Evolutionary conservation across 177 flowering plant genomes (phyloP).

Genomic region (Vitis hybrid): DNA sequence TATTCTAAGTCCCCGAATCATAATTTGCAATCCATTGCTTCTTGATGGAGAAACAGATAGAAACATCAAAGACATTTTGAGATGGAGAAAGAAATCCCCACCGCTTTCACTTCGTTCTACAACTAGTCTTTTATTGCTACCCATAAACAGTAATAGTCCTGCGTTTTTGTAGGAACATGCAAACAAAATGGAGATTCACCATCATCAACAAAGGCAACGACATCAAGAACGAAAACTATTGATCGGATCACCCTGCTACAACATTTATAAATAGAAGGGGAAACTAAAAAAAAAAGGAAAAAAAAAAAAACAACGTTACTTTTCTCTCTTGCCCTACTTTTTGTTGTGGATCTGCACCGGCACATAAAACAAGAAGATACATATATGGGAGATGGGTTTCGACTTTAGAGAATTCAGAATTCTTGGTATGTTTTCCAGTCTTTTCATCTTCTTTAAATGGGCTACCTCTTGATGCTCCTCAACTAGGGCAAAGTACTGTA

Average conservation of each 20-base stretch:
- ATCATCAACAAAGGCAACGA: background rate
- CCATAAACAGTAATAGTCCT: too few relatives aligned
- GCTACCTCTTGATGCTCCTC: slow-evolving; percentile 14
- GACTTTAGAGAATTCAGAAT: background rate
- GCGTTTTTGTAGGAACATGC: too few relatives aligned
- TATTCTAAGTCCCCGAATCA: too few relatives aligned
- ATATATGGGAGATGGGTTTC: slow-evolving; percentile 10
- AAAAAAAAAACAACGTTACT: background rate
- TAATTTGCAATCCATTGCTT: too few relatives aligned
- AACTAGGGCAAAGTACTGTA: slow-evolving; percentile 43
- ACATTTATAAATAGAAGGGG: too few relatives aligned
- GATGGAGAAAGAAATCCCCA: too few relatives aligned
- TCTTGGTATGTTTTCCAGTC: background rate
- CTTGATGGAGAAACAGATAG: too few relatives aligned
- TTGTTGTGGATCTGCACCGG: slow-evolving; percentile 12
- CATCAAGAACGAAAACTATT: background rate
- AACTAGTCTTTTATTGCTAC: too few relatives aligned
- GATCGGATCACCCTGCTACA: background rate
- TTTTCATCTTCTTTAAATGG: background rate
- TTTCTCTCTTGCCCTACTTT: slow-evolving; percentile 8
- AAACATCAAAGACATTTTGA: too few relatives aligned
- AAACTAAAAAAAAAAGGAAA: background rate
- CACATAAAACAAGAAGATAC: slow-evolving; percentile 8
- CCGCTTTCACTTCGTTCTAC: slow-evolving; percentile 5
- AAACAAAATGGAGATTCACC: too few relatives aligned